These are phyloP conservation scores for Zopfochytrium polystomum DNA, from an alignment of 371 early-diverging fungal genomes.

Conservation along the genomic window DNA sequence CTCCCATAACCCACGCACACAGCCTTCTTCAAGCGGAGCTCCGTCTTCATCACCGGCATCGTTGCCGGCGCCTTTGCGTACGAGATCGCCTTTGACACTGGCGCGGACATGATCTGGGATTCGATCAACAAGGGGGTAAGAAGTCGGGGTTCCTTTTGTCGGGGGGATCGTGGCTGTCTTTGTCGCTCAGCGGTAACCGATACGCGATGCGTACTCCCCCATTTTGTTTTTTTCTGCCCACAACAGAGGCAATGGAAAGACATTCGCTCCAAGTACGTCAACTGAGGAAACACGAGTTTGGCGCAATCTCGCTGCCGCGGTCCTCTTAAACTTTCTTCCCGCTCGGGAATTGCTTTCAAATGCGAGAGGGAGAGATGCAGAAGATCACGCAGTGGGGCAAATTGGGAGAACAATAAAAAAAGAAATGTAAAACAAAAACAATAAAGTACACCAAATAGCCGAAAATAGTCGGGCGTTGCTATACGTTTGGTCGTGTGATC, in stretches of 20 bases:
- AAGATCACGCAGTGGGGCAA: not conserved
- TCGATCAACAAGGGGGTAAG: constrained; percentile 80
- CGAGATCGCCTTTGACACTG: constrained; percentile 72
- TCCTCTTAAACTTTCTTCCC: not conserved
- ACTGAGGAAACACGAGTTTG: constrained; percentile 28
- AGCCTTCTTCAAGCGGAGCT: constrained; percentile 42
- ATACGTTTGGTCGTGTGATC: too few species aligned
- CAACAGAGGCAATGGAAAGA: constrained; percentile 72
- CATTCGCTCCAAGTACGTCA: constrained; percentile 63
- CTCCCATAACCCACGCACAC: too few species aligned
- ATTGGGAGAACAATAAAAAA: not conserved
- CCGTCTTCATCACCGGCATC: constrained; percentile 48
- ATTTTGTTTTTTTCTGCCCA: constrained; percentile 3
- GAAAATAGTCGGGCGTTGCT: not conserved
- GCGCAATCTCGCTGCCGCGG: not conserved
- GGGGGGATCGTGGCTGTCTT: not conserved
- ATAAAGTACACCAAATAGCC: not conserved
- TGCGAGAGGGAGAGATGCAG: not conserved
- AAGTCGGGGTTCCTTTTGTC: constrained; percentile 17
- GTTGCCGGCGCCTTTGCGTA: constrained; percentile 75
- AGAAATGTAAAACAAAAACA: not conserved
- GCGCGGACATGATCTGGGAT: constrained; percentile 71
- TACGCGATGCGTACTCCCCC: not conserved
- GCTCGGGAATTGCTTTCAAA: not conserved
- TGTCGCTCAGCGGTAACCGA: not conserved